Percentiles rank a stretch among this genome's conserved stretches.
Conservation (phyloP, 2,329 filamentous ascomycete genomes). For the Grosmannia clavigera region DNA sequence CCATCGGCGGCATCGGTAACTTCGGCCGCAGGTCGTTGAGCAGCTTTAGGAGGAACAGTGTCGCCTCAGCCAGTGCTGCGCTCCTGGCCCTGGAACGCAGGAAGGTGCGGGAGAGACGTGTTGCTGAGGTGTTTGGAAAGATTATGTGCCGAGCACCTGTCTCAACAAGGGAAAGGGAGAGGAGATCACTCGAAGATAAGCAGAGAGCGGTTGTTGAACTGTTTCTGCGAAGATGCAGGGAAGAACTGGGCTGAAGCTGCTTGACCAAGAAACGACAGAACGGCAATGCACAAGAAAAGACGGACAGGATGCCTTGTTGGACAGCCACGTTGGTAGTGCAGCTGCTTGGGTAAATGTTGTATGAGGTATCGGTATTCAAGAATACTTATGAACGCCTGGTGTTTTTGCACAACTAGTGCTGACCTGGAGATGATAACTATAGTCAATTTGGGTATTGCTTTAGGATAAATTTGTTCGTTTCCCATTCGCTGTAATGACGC, state of each 20-base stretch:
- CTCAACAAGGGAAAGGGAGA: slow-evolving; percentile 37
- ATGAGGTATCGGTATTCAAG: not conserved
- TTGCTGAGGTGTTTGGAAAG: slow-evolving; percentile 53
- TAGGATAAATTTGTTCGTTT: not conserved
- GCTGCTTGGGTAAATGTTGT: not conserved
- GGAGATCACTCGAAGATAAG: slow-evolving; percentile 46
- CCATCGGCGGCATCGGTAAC: slow-evolving; percentile 7
- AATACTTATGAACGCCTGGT: not conserved
- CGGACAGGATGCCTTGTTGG: not conserved
- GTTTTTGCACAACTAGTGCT: not conserved
- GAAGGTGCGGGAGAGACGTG: slow-evolving; percentile 44
- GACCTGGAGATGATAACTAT: not conserved
- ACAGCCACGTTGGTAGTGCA: not conserved
- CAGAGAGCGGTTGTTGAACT: slow-evolving; percentile 57
- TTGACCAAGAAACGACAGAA: not conserved
- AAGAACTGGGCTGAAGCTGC: slow-evolving; percentile 6
- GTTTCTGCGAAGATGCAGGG: slow-evolving; percentile 36
- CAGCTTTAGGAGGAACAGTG: slow-evolving; percentile 12
- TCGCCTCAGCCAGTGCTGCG: slow-evolving; percentile 1
- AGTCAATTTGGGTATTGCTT: not conserved
- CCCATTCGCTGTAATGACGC: not conserved
- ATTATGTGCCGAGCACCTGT: slow-evolving; percentile 43
- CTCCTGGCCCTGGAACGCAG: slow-evolving; percentile 36
- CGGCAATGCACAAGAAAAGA: not conserved
- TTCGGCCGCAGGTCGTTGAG: slow-evolving; percentile 29